Percentiles rank a stretch among this genome's conserved stretches.
Evolutionary conservation across 805 yeast species (phyloP).

Genomic region (Metschnikowia continentalis): DNA sequence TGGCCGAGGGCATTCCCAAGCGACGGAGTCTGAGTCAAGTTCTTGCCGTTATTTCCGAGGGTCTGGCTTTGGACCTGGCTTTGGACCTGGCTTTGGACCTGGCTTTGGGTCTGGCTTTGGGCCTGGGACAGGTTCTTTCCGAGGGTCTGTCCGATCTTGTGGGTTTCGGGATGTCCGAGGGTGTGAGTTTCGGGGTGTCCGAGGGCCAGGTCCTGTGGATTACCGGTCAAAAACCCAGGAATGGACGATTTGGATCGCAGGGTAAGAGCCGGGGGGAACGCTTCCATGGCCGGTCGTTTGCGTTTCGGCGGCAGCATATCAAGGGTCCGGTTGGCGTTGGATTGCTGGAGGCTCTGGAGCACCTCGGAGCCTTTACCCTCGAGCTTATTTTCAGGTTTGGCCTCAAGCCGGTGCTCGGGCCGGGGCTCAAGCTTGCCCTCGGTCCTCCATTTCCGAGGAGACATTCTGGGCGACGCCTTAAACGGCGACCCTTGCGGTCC

Average conservation of each 20-base stretch:
- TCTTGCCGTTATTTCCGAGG: no score
- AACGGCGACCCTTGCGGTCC: neutral
- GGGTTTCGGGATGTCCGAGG: neutral
- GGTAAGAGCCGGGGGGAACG: constrained; percentile 9
- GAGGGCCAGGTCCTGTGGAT: neutral
- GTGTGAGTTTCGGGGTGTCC: no score
- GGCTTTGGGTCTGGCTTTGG: no score
- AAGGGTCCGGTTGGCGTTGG: constrained; percentile 6
- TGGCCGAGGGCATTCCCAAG: neutral
- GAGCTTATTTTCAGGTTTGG: neutral
- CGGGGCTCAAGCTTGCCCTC: neutral
- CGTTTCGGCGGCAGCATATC: constrained; percentile 12
- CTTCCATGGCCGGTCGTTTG: constrained; percentile 7
- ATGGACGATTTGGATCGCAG: constrained; percentile 15
- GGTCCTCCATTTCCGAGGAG: constrained; percentile 1
- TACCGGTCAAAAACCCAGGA: constrained; percentile 9
- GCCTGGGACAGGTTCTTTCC: neutral
- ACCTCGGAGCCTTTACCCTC: neutral
- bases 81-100: no score
- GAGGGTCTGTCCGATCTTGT: neutral
- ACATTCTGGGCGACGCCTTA: neutral
- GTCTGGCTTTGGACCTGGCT: no score
- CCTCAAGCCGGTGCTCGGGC: no score
- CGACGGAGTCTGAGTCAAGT: no score
- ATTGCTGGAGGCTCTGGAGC: constrained; percentile 1